Conservation (phyloP, 306 rosid species). For the Quercus agrifolia region DNA sequence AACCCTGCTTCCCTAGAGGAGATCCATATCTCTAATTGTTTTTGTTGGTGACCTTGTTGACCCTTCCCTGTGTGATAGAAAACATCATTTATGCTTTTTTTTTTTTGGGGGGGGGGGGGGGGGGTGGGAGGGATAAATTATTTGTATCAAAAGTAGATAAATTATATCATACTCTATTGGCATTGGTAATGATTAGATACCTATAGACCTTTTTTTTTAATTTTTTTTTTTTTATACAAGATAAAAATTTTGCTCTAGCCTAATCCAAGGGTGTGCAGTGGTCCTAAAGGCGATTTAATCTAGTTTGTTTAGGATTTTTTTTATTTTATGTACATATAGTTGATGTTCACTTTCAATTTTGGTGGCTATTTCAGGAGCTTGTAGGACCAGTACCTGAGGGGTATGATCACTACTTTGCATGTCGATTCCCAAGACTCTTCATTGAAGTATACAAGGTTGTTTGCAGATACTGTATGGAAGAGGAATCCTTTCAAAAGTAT, state of each 20-base stretch:
- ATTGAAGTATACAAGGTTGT: conserved; percentile 45
- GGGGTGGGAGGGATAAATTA: too few relatives aligned
- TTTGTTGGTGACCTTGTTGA: not conserved
- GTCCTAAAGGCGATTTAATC: not conserved
- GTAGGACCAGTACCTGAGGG: conserved; percentile 43
- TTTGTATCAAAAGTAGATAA: too few relatives aligned
- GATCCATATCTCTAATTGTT: too few relatives aligned
- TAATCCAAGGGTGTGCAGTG: too few relatives aligned
- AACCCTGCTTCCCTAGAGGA: too few relatives aligned
- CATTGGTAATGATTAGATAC: not conserved
- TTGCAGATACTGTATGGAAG: conserved; percentile 24
- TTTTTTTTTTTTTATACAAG: too few relatives aligned
- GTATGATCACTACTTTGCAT: conserved; percentile 40
- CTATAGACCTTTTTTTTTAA: too few relatives aligned
- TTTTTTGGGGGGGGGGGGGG: too few relatives aligned
- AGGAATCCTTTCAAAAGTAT: conserved; percentile 36
- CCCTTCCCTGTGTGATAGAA: not conserved
- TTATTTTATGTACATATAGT: not conserved
- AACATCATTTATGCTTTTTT: too few relatives aligned
- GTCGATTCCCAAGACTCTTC: conserved; percentile 42
- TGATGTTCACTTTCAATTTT: not conserved
- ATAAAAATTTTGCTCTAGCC: too few relatives aligned
- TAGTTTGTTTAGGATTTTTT: not conserved
- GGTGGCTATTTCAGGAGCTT: conserved; percentile 31
- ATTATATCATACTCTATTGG: not conserved